Evolutionary conservation across 306 rosid species (phyloP).

Genomic region (Cyamopsis tetragonoloba): DNA sequence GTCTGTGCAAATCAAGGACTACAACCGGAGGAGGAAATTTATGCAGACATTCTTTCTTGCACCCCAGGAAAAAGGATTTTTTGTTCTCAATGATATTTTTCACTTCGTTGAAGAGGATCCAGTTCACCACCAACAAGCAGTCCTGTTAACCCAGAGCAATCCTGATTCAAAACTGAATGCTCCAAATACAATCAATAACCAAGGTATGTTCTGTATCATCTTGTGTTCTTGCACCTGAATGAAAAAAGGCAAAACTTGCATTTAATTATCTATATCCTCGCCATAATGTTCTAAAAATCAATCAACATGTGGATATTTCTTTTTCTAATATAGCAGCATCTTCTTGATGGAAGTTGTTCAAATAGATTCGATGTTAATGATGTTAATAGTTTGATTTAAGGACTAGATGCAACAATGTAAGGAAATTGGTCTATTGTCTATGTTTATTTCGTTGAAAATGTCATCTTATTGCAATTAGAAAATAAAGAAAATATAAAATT

Average conservation of each 20-base stretch:
- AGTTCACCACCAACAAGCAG: constrained; percentile 67
- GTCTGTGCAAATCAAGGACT: constrained; percentile 69
- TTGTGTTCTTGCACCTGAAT: not conserved
- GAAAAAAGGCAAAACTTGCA: not conserved
- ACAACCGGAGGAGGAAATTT: constrained; percentile 69
- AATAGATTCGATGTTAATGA: not conserved
- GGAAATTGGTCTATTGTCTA: not conserved
- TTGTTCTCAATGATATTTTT: constrained; percentile 86
- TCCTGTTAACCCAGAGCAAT: constrained; percentile 67
- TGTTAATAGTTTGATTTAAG: not conserved
- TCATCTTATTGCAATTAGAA: not conserved
- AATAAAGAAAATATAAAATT: not conserved
- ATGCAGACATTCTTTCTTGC: constrained; percentile 94
- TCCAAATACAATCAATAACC: constrained; percentile 46
- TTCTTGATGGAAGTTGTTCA: not conserved
- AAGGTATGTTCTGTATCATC: constrained; percentile 47
- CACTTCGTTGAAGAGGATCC: constrained; percentile 81
- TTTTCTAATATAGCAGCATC: not conserved
- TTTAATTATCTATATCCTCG: not conserved
- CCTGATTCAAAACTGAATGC: constrained; percentile 55
- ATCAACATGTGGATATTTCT: not conserved
- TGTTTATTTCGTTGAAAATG: too few species aligned
- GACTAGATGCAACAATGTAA: not conserved
- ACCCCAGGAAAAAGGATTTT: constrained; percentile 92
- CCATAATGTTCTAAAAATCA: not conserved